phyloP scores from a whole-genome alignment of 2,329 filamentous ascomycete genomes.

The Chaetomium sp. region DNA sequence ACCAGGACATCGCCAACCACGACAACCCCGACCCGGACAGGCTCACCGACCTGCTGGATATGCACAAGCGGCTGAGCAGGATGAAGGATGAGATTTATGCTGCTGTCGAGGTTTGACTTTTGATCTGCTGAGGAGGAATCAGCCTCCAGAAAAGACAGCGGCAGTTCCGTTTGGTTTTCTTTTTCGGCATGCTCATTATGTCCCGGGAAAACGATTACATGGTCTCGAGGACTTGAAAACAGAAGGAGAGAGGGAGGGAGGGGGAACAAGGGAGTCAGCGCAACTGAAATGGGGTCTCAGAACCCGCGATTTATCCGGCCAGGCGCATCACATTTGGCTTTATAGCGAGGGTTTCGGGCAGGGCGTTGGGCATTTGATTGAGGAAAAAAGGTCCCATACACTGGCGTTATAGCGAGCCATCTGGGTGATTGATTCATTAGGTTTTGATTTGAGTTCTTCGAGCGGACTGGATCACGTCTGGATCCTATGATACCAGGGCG shows the following conservation, averaged over 20 bases:
- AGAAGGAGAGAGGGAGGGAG: neutral
- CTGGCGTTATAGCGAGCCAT: conserved; percentile 7
- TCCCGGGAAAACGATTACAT: neutral
- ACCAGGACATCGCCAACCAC: conserved; percentile 55
- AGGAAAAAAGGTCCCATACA: neutral
- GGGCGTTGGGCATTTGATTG: neutral
- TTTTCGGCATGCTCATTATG: neutral
- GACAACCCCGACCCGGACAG: conserved; percentile 55
- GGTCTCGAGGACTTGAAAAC: neutral
- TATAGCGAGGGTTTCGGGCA: neutral
- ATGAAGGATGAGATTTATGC: conserved; percentile 63
- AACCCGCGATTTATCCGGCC: neutral
- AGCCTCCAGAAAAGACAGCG: neutral
- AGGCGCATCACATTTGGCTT: conserved; percentile 5
- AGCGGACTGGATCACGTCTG: neutral
- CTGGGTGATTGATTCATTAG: neutral
- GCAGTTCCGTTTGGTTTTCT: neutral
- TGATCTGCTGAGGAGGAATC: neutral
- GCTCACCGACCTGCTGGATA: conserved; percentile 53
- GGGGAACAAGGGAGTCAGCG: neutral
- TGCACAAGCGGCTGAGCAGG: conserved; percentile 56
- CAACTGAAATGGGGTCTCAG: neutral
- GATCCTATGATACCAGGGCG: conserved; percentile 18
- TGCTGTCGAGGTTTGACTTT: conserved; percentile 42
- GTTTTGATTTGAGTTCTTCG: neutral